A percentile compares a stretch with the other conserved stretches of the same genome.
phyloP scores from a whole-genome alignment of 1,139 yeast species.

The Debaryomyces sp. region DNA sequence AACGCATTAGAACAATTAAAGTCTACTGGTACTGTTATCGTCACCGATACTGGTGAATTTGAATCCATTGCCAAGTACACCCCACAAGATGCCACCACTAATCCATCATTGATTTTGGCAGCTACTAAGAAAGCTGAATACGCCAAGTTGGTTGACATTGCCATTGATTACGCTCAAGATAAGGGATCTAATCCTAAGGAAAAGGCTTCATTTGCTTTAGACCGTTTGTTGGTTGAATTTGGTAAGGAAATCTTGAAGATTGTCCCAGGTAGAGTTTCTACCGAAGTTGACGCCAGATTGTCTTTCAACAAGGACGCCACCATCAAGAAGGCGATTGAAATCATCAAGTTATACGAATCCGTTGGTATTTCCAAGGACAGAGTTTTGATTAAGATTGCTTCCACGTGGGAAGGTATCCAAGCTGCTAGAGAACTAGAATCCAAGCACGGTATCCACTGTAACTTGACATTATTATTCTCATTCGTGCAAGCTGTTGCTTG shows the following conservation, averaged over 20 bases:
- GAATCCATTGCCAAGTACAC: constrained; percentile 96
- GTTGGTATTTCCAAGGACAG: constrained; percentile 87
- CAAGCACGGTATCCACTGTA: constrained; percentile 89
- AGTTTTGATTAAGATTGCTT: constrained; percentile 92
- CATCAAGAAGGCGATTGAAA: constrained; percentile 84
- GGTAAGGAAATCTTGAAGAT: constrained; percentile 91
- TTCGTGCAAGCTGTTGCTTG: constrained; percentile 98
- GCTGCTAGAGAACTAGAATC: constrained; percentile 96
- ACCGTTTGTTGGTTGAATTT: constrained; percentile 91
- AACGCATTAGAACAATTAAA: constrained; percentile 91
- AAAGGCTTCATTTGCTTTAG: constrained; percentile 76
- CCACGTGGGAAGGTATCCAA: constrained; percentile 99
- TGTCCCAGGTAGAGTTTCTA: constrained; percentile 99
- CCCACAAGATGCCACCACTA: constrained; percentile 99
- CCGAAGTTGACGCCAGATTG: constrained; percentile 98
- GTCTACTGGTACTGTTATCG: constrained; percentile 94
- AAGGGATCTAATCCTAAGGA: constrained; percentile 52
- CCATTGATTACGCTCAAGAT: constrained; percentile 82
- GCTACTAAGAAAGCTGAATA: constrained; percentile 92
- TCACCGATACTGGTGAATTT: constrained; percentile 98
- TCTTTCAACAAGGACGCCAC: constrained; percentile 95
- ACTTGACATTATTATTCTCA: constrained; percentile 93
- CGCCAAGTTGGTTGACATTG: constrained; percentile 86
- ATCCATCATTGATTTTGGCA: constrained; percentile 96
- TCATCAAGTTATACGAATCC: constrained; percentile 81